phyloP scores from a whole-genome alignment of 2,329 filamentous ascomycete species.

The Elsinoe necatrix region DNA sequence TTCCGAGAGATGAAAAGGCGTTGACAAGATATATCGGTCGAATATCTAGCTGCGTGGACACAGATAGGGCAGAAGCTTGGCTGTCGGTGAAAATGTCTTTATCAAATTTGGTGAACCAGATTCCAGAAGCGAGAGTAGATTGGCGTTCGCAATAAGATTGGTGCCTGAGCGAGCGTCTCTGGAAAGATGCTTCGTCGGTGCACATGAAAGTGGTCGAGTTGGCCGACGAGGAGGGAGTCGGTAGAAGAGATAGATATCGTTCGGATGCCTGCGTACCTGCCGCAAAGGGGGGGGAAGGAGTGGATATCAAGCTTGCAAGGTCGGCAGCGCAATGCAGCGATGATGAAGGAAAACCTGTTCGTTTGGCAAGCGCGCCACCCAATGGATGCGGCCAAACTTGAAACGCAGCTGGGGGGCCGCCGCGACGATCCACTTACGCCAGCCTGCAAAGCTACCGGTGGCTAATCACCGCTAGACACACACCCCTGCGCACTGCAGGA shows the following conservation, averaged over 20 bases:
- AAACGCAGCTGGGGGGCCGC: neutral
- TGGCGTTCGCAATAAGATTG: neutral
- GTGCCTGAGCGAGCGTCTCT: neutral
- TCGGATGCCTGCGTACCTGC: slow-evolving; percentile 8
- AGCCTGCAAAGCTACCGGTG: too few relatives aligned
- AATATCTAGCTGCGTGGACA: neutral
- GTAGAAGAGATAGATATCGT: slow-evolving; percentile 2
- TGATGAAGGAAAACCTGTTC: neutral
- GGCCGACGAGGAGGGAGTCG: neutral
- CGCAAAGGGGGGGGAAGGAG: slow-evolving; percentile 10
- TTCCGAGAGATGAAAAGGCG: slow-evolving; percentile 8
- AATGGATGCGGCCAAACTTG: neutral
- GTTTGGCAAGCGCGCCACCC: neutral
- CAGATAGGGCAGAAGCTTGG: slow-evolving; percentile 2
- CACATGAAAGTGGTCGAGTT: slow-evolving; percentile 4
- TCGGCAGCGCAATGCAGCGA: slow-evolving; percentile 3
- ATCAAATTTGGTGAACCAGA: neutral
- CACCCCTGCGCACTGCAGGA: neutral
- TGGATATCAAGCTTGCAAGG: slow-evolving; percentile 12
- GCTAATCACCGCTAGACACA: too few relatives aligned
- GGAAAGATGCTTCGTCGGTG: neutral
- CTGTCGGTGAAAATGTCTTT: neutral
- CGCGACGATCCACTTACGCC: neutral
- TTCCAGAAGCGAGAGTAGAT: neutral
- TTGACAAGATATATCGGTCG: neutral